Conservation (phyloP, 345 rosid genomes). For the Fremontodendron californicum region DNA sequence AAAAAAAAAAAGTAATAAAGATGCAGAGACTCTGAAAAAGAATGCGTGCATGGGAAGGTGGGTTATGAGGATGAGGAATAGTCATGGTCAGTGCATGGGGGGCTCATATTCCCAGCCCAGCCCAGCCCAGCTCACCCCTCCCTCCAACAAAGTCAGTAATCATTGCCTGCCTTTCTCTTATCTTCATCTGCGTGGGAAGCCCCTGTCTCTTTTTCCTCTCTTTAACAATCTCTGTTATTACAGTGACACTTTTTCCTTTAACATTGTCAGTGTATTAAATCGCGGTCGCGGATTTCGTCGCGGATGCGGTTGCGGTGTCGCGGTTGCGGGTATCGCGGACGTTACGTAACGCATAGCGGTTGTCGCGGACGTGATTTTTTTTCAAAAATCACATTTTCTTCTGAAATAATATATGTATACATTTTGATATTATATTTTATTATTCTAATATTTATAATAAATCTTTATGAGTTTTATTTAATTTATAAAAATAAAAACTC, state of each 20-base stretch:
- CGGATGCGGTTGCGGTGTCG: too few relatives aligned
- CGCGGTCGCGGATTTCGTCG: too few relatives aligned
- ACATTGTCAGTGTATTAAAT: too few relatives aligned
- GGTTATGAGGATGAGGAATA: slow-evolving; percentile 16
- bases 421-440: too few relatives aligned
- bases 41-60: slow-evolving; percentile 7
- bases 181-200: slow-evolving; percentile 7
- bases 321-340: too few relatives aligned
- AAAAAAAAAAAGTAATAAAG: not conserved
- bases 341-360: too few relatives aligned
- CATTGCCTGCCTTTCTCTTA: slow-evolving; percentile 7
- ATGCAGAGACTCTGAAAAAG: not conserved
- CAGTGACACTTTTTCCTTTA: not conserved
- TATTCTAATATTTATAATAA: too few relatives aligned
- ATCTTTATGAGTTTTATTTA: too few relatives aligned
- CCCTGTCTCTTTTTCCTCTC: not conserved
- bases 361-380: too few relatives aligned
- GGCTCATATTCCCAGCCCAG: slow-evolving; percentile 2
- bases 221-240: not conserved
- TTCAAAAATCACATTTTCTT: too few relatives aligned
- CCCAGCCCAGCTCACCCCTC: not conserved
- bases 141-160: not conserved
- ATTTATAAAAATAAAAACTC: too few relatives aligned
- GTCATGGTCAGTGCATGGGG: slow-evolving; percentile 17
- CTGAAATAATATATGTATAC: too few relatives aligned